Evolutionary conservation across 768 basidiomycete genomes (phyloP).

Genomic region (Cystofilobasidium capitatum): DNA sequence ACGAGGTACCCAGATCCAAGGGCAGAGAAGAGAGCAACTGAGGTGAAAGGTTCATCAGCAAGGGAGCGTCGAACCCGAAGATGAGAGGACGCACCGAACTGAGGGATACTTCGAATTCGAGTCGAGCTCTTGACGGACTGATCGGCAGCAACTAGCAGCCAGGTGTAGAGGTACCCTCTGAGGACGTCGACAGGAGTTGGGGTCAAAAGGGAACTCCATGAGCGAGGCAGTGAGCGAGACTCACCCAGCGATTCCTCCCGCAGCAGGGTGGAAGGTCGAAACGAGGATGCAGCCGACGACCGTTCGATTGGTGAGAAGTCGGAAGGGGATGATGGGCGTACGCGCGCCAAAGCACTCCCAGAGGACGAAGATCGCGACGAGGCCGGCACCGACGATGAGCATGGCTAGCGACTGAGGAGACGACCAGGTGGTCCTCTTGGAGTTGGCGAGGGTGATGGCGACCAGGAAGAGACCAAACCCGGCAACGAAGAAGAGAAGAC

Average conservation of each 20-base stretch:
- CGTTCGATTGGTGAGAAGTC: constrained; percentile 34
- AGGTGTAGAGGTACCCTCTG: constrained; percentile 30
- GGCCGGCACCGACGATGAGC: constrained; percentile 32
- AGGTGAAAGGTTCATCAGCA: no score
- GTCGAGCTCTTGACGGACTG: constrained; percentile 28
- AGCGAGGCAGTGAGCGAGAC: not conserved
- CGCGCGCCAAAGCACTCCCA: constrained; percentile 37
- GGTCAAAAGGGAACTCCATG: no score
- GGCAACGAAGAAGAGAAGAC: constrained; percentile 35
- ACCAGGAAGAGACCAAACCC: constrained; percentile 35
- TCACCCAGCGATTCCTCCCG: constrained; percentile 28
- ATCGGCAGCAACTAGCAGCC: constrained; percentile 31
- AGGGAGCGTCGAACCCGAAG: not conserved
- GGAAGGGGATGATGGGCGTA: constrained; percentile 37
- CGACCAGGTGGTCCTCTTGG: constrained; percentile 33
- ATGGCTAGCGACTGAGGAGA: constrained; percentile 33
- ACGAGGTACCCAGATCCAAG: constrained; percentile 30
- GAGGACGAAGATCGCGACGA: constrained; percentile 31
- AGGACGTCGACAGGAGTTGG: no score
- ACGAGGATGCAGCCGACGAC: constrained; percentile 35
- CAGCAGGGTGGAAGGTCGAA: constrained; percentile 36
- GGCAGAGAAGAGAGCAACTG: constrained; percentile 16
- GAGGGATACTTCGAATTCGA: constrained; percentile 28
- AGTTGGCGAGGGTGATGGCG: constrained; percentile 38
- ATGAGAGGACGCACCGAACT: constrained; percentile 24